Base-by-base conservation (phyloP, 306 rosid genomes). In the Vicia sativa region DNA sequence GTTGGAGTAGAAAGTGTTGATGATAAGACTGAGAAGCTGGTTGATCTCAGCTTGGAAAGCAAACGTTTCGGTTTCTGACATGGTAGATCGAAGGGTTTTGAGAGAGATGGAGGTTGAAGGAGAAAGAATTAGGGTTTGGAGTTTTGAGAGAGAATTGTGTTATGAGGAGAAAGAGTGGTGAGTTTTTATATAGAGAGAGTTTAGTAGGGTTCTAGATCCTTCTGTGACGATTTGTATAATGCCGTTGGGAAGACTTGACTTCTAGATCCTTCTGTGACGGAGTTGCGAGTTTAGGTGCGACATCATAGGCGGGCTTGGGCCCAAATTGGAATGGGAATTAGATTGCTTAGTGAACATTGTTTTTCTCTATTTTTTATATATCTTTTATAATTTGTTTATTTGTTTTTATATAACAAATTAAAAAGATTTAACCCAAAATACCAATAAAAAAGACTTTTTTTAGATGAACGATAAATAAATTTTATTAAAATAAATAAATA, bases 31-130 rank as follows among this genome's bases (percentile, higher is more conserved):
- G 71, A 92, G 89, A 23, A 92, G 90, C 89, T 92, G 97, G 87
- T 91, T 91, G 71, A 91, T 91, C 89, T 91, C 97, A 26, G 97
- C 97, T 86, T 91, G 97, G 58, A 92, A 92, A 14, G 97, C 92
- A 19, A 92, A 92, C 53, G 96, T 92, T 75, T 92, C 97, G 0
- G 80, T 43, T 12, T 92, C 95, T 34, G 87, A 72, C 98, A 92
- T 91, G 25, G 23, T 16, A 64, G 68, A 48, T 60, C 62, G 9
- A 15, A 0, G 3, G 4, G 28, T 0, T 5, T 7, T 3, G 11
- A 21, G n/a, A 18, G 26, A 14, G 19, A 54, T 25, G 3, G 50
- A 2, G 3, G 23, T 12, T 34, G 28, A 6, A 0, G 1, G 0
- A 6, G 8, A 9, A 6, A 9, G 38, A 34, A 9, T 7, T 1